Evolutionary conservation across 2,329 filamentous ascomycete species (phyloP), one percentile per base, ranked within the genome.

Genomic region (Dactylella cylindrospora): DNA sequence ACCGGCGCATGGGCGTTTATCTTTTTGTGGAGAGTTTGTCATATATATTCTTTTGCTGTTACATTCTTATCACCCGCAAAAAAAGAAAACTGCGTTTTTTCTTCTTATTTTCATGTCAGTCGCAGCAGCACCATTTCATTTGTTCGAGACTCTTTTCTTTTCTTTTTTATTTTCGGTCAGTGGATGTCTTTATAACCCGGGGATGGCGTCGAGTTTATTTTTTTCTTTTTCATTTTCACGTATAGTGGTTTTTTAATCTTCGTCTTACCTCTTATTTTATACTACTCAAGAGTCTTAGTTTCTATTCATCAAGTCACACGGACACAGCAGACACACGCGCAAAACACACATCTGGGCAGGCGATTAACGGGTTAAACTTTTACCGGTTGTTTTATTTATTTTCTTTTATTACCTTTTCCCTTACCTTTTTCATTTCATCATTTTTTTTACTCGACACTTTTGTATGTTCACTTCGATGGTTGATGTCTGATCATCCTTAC

Each of bases 71-170:
- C 33, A 10, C 35, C 17, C 12, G 17, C 10, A 8, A 9, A 9
- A 39, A 8, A 9, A 15, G 35, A 39, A n/a, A 19, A 19, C 31
- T 40, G n/a, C 19, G 33, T 40, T 15, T 15, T 23, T 40, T 50
- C 9, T 46, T 26, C 9, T 46, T 28, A 22, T 28, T 38, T 43
- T 49, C 38, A 23, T 35, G 23, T 38, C 26, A 12, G 7, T 38
- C 35, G 28, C 9, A 31, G 28, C 35, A 12, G 8, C 9, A 17
- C 36, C 31, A 36, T 49, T 60, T 55, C 39, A n/a, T 67, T 45
- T 66, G 45, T 66, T 57, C 38, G 17, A 52, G 49, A 57, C 46
- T 66, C 45, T 35, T 66, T 55, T 65, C 40, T 64, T 43, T 40
- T 10, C 38, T 38, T 29, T 26, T 20, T 53, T 36, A 13, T 15